Evolutionary conservation across 2,329 filamentous ascomycete genomes (phyloP).

Genomic region (Pseudogymnoascus sp.): DNA sequence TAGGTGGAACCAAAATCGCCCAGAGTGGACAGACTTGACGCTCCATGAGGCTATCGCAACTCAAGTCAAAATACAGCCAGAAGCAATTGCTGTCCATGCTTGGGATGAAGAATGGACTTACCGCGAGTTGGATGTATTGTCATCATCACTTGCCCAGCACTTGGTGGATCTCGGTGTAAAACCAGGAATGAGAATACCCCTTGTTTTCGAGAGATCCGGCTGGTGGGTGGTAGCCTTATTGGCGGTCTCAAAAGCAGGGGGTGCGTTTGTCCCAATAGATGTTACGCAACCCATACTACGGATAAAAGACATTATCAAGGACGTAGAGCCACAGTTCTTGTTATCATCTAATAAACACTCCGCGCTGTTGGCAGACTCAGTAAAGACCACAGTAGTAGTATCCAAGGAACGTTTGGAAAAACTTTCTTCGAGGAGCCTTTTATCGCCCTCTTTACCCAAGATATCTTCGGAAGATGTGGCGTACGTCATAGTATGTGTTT

Average conservation of each 20-base stretch:
- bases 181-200: slow-evolving; percentile 14
- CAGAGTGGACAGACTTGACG: slow-evolving; percentile 9
- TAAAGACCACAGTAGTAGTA: background rate
- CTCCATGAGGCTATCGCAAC: slow-evolving; percentile 11
- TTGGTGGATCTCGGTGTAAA: slow-evolving; percentile 13
- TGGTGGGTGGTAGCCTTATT: slow-evolving; percentile 20
- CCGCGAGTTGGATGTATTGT: slow-evolving; percentile 13
- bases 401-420: background rate
- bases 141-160: slow-evolving; percentile 14
- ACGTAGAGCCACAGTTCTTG: background rate
- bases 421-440: background rate
- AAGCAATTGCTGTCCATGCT: slow-evolving; percentile 15
- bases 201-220: slow-evolving; percentile 21
- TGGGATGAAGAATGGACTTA: slow-evolving; percentile 20
- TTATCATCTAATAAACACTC: background rate
- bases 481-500: background rate
- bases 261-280: slow-evolving; percentile 24
- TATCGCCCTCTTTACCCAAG: background rate
- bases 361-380: background rate
- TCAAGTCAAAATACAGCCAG: slow-evolving; percentile 11
- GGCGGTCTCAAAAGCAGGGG: slow-evolving; percentile 22
- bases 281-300: slow-evolving; percentile 20
- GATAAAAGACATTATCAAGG: slow-evolving; percentile 15
- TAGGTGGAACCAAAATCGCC: slow-evolving; percentile 9
- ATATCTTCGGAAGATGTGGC: background rate